A percentile compares a stretch with the other conserved stretches of the same genome.
These are phyloP conservation scores for Ogataea allantospora DNA, from an alignment of 805 yeast genomes.

Conservation along the genomic window DNA sequence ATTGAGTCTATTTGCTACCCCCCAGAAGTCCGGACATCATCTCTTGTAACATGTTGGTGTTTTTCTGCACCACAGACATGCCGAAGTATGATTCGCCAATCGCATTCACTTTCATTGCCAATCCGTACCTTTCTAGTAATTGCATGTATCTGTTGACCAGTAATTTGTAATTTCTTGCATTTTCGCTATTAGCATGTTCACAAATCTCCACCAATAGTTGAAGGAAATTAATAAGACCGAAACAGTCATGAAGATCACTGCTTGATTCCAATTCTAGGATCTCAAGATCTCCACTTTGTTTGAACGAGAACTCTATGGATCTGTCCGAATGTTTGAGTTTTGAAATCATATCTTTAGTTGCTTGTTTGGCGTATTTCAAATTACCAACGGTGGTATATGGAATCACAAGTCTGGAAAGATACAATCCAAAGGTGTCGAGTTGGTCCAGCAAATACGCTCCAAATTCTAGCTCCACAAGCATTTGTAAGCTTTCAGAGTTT, in stretches of 20 bases:
- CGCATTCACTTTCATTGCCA: constrained; percentile 27
- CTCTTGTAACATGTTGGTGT: constrained; percentile 58
- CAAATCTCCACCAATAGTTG: constrained; percentile 64
- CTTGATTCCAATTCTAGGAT: constrained; percentile 33
- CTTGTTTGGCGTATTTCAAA: constrained; percentile 54
- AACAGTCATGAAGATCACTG: constrained; percentile 27
- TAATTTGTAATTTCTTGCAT: constrained; percentile 39
- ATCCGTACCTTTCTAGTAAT: constrained; percentile 20
- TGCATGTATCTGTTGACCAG: constrained; percentile 42
- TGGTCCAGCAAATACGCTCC: constrained; percentile 34
- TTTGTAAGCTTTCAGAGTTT: constrained; percentile 22
- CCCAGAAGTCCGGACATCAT: constrained; percentile 73
- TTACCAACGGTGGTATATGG: constrained; percentile 73
- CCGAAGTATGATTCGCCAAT: constrained; percentile 32
- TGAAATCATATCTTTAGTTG: constrained; percentile 38
- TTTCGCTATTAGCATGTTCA: constrained; percentile 42
- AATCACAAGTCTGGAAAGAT: constrained; percentile 56
- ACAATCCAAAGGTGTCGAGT: constrained; percentile 23
- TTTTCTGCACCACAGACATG: constrained; percentile 42
- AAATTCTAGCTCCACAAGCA: constrained; percentile 36
- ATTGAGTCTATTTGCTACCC: constrained; percentile 31
- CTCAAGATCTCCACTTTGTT: constrained; percentile 22
- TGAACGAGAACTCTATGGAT: constrained; percentile 15
- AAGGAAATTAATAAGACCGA: constrained; percentile 60
- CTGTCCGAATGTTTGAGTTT: constrained; percentile 28